Percentiles rank a stretch among this genome's conserved stretches.
Evolutionary conservation across 768 basidiomycete species (phyloP).

Genomic region (Myochromella boudieri): DNA sequence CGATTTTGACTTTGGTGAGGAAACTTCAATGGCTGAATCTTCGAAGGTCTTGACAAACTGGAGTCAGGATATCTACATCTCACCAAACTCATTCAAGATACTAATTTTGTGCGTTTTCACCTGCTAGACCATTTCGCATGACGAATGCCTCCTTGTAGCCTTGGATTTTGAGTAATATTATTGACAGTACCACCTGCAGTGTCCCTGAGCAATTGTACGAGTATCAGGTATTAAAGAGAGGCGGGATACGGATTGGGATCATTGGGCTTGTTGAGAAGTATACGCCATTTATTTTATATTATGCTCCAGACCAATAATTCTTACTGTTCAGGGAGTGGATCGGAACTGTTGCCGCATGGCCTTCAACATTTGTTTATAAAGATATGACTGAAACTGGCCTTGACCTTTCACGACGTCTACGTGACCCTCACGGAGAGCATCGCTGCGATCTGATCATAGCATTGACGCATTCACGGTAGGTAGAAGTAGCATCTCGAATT

Average conservation of each 20-base stretch:
- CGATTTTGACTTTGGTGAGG: slow-evolving; percentile 84
- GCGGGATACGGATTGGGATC: slow-evolving; percentile 71
- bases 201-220: slow-evolving; percentile 63
- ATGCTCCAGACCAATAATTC: neutral
- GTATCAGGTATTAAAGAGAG: slow-evolving; percentile 66
- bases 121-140: slow-evolving; percentile 2
- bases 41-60: neutral
- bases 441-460: slow-evolving; percentile 84
- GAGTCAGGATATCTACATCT: slow-evolving; percentile 60
- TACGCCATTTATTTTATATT: neutral
- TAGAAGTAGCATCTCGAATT: neutral
- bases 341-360: slow-evolving; percentile 84
- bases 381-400: slow-evolving; percentile 73
- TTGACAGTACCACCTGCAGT: slow-evolving; percentile 61
- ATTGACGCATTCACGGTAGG: slow-evolving; percentile 78
- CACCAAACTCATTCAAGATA: slow-evolving; percentile 66
- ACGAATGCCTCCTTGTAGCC: slow-evolving; percentile 46
- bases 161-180: slow-evolving; percentile 88
- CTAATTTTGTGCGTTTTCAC: slow-evolving; percentile 60
- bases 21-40: neutral
- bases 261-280: slow-evolving; percentile 90
- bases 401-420: slow-evolving; percentile 70
- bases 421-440: slow-evolving; percentile 67
- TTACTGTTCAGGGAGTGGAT: slow-evolving; percentile 75
- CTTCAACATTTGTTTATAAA: slow-evolving; percentile 69